These are phyloP conservation scores for Selaginella moellendorffii DNA, from an alignment of 75 land plant species.

Conservation along the genomic window DNA sequence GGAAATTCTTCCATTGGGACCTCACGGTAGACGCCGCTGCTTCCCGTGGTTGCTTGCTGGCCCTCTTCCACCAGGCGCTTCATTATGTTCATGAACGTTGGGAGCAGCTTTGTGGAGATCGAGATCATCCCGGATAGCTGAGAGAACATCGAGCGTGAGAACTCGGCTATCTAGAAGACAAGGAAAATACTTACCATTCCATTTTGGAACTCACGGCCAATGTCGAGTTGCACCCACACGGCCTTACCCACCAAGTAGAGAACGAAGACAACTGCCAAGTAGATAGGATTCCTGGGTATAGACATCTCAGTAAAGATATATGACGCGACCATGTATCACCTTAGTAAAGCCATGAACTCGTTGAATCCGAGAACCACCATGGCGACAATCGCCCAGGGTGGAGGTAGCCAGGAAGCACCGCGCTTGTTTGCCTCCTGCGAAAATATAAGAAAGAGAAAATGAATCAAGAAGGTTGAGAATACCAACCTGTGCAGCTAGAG, in stretches of 20 bases:
- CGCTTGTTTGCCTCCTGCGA: slow-evolving; percentile 5
- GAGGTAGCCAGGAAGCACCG: slow-evolving; percentile 2
- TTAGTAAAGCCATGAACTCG: slow-evolving; percentile 4
- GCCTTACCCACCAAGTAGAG: background rate
- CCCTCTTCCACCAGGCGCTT: slow-evolving; percentile 1
- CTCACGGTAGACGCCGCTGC: background rate
- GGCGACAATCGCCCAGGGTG: slow-evolving; percentile 2
- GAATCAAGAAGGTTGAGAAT: background rate
- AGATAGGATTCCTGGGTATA: slow-evolving; percentile 4
- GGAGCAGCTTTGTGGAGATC: background rate
- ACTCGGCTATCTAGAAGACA: background rate
- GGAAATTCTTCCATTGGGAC: slow-evolving; percentile 6
- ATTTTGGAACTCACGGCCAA: slow-evolving; percentile 2
- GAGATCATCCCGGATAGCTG: slow-evolving; percentile 1
- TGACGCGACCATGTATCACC: background rate
- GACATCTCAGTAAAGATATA: background rate
- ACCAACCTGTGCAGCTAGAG: slow-evolving; percentile 6
- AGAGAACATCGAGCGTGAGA: background rate
- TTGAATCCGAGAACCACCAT: slow-evolving; percentile 11
- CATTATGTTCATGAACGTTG: background rate
- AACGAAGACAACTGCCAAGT: background rate
- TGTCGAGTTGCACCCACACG: slow-evolving; percentile 5
- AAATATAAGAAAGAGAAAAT: background rate
- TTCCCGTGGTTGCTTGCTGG: slow-evolving; percentile 4
- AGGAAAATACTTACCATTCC: slow-evolving; percentile 3